Evolutionary conservation across 2,329 filamentous ascomycete species (phyloP), one percentile per base, ranked within the genome.

Genomic region (Fusarium odoratissimum): DNA sequence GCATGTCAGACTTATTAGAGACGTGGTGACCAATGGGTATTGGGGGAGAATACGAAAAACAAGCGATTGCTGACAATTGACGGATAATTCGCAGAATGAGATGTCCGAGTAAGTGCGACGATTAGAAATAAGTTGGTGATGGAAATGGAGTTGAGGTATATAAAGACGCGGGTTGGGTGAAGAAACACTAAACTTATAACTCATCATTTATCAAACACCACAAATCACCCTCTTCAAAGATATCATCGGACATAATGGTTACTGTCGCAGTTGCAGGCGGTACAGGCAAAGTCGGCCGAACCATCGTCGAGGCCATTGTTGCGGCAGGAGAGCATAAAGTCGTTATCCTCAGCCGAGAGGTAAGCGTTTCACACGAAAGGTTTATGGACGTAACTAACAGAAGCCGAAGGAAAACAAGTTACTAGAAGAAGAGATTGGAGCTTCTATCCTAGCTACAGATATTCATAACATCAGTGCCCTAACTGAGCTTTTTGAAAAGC

Each of bases 191-290:
- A 17, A 3, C 16, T 1, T 14, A n/a, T 6, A 19, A 44, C 12
- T 0, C 38, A 31, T 13, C 23, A 2, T 7, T 14, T 28, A 6
- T 21, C 25, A 52, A 48, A 31, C 11, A 48, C 2, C 13, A 14
- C 5, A 5, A 7, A 12, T 3, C 17, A 33, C 30, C 31, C 8
- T 6, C 4, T 46, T 8, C 0, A 40, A 6, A 8, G 1, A 17
- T 13, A 7, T 21, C 1, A 57, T 11, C 4, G 30, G 9, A 13
- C 19, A 58, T 12, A 37, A 68, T 69, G 58, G 41, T 44, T 28
- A 62, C 46, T 30, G n/a, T 69, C 46, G 64, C 45, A 21, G 66
- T 69, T 41, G 57, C 42, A 28, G 65, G 63, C 8, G 56, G 65
- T 12, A 68, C 65, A 14, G 66, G 64, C 30, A 69, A 63, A 5